phyloP scores from a whole-genome alignment of 768 basidiomycete species.

The Favolaschia claudopus region DNA sequence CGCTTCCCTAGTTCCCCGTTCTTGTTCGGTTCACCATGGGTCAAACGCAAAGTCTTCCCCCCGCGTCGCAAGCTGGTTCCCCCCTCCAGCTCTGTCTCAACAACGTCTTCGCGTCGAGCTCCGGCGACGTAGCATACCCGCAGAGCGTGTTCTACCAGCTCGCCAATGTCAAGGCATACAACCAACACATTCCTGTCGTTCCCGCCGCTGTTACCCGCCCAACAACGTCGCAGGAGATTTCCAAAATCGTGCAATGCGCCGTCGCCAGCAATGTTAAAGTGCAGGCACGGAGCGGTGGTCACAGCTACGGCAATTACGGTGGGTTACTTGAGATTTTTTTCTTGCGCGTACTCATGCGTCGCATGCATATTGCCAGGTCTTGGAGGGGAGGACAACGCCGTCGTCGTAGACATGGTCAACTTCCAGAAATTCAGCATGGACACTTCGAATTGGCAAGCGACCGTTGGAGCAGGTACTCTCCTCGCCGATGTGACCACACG shows the following conservation, averaged over 20 bases:
- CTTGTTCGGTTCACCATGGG: no score
- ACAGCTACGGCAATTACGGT: slow-evolving; percentile 26
- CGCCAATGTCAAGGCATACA: slow-evolving; percentile 22
- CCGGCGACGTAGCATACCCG: slow-evolving; percentile 16
- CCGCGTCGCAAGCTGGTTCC: no score
- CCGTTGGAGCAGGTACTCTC: slow-evolving; percentile 30
- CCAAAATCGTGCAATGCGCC: slow-evolving; percentile 29
- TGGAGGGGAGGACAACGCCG: slow-evolving; percentile 35
- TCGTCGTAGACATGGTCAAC: slow-evolving; percentile 38
- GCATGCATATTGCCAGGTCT: no score
- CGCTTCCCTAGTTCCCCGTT: no score
- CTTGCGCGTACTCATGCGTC: no score
- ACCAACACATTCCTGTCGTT: slow-evolving; percentile 20
- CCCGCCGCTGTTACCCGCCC: slow-evolving; percentile 34
- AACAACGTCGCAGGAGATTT: slow-evolving; percentile 18
- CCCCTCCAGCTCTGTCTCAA: slow-evolving; percentile 25
- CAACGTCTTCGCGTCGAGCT: slow-evolving; percentile 16
- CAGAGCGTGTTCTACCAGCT: slow-evolving; percentile 14
- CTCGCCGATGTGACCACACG: slow-evolving; percentile 31
- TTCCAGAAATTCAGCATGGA: slow-evolving; percentile 36
- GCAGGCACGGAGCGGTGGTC: slow-evolving; percentile 24
- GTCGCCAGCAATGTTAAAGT: slow-evolving; percentile 28
- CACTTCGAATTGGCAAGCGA: slow-evolving; percentile 32
- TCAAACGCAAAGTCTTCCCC: no score
- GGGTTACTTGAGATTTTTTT: no score